A percentile compares a stretch with the other conserved stretches of the same genome.
Conservation (phyloP, 2,329 filamentous ascomycete species). For the Verticillium nonalfalfae region DNA sequence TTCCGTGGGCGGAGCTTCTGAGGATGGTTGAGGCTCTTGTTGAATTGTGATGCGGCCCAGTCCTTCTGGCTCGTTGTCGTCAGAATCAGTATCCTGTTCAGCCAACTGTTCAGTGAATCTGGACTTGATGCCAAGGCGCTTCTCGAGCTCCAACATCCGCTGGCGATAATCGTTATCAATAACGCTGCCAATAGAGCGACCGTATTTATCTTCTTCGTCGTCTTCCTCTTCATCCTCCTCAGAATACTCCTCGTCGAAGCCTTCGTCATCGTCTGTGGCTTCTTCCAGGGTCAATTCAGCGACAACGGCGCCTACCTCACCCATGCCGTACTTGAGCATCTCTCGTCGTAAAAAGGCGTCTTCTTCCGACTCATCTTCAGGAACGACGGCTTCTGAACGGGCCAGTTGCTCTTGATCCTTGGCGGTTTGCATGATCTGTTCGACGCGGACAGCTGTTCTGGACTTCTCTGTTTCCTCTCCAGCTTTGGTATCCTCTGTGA, state of each 20-base stretch:
- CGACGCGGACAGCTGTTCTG: constrained; percentile 39
- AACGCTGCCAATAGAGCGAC: constrained; percentile 61
- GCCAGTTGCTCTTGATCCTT: constrained; percentile 45
- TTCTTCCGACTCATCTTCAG: constrained; percentile 70
- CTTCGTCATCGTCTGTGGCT: constrained; percentile 43
- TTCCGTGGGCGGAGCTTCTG: background rate
- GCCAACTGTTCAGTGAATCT: constrained; percentile 31
- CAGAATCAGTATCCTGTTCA: constrained; percentile 27
- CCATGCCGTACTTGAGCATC: constrained; percentile 86
- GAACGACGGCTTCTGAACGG: constrained; percentile 49
- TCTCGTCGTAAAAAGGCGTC: constrained; percentile 75
- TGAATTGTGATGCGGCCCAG: constrained; percentile 52
- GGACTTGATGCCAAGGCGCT: constrained; percentile 59
- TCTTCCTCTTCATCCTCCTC: constrained; percentile 43
- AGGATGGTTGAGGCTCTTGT: constrained; percentile 5
- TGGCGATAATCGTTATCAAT: constrained; percentile 70
- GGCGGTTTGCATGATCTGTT: constrained; percentile 50
- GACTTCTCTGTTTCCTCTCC: constrained; percentile 31
- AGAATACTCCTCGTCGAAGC: constrained; percentile 40
- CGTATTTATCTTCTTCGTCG: constrained; percentile 72
- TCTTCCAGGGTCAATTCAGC: constrained; percentile 85
- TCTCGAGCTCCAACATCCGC: constrained; percentile 81
- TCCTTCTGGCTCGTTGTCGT: constrained; percentile 38
- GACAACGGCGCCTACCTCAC: constrained; percentile 85
- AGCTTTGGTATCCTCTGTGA: constrained; percentile 53